Evolutionary conservation across 2,329 filamentous ascomycete genomes (phyloP), one percentile per base, ranked within the genome.

Genomic region (Colletotrichum orchidophilum): DNA sequence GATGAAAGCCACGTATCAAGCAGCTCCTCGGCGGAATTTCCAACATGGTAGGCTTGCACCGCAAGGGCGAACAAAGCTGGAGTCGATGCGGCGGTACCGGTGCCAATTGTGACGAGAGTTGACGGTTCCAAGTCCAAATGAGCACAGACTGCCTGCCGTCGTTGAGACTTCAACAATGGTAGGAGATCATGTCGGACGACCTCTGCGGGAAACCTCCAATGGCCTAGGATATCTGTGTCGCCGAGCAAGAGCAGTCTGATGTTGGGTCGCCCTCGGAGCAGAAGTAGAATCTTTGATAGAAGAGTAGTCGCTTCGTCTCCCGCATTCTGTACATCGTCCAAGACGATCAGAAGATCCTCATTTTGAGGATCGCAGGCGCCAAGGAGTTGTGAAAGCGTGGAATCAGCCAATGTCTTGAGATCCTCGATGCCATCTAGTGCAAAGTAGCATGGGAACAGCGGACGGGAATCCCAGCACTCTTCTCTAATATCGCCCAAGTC

Each of bases 51-150:
- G 9, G 61, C 31, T 33, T 59, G 66, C 2, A 69, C n/a, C 2
- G 66, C 42, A 21, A 65, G 31, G 3, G 66, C 66, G 15, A 65
- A 69, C 4, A 69, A 27, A 9, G 53, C 61, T 8, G 66, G 42
- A 7, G 46, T 69, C 31, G 46, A 18, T 1, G 66, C 53, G 0
- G 66, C 53, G 11, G 0, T 0, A 3, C 61, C 66, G 13, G n/a
- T 24, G 0, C 18, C 66, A 21, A 53, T 18, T 2, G 53, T 13
- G 2, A 11, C 5, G 1, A 5, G 3, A 1, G 8, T 7, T 3
- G 42, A 18, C 3, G 26, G 2, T 8, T 49, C 15, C 3, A 9
- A 2, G 1, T 13, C 39, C 8, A 69, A 12, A 2, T 58, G 46
- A 6, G 21, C 13, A 3, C 11, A 0, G 9, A 46, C 66, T 8